Base-by-base conservation (phyloP, 495 filamentous ascomycete species). In the Chaetomium fimeti region DNA sequence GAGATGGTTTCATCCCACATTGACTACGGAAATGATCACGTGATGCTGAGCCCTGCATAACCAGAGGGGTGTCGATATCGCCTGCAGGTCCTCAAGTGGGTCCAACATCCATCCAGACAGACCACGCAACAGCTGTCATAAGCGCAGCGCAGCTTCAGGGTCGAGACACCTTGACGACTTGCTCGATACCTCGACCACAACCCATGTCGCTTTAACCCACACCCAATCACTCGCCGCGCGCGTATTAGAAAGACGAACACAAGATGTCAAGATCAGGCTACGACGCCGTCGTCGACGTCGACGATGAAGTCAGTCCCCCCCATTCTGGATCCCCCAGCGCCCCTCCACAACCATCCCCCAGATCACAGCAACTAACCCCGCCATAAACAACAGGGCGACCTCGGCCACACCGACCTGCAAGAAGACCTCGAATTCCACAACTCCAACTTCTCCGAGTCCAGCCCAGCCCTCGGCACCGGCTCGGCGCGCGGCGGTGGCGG, bases 371-470 rank as follows among this genome's bases (percentile, higher is more conserved):
- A 36, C 32, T 22, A 49, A 29, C 32, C 54, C 28, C 5, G 42
- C 55, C 25, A 13, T 38, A 9, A 61, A 36, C 53, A 27, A 48
- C 69, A 98, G 91, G 94, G 94, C 76, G 94, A 98, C 80, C 88
- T 98, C 65, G 94, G 94, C 70, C 91, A 97, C 78, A 98, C 94
- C 40, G 94, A 98, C 77, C 87, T 98, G 15, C 91, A 97, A 82
- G 93, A 96, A 74, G 95, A 98, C 80, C 92, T 98, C 67, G 95
- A 98, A 84, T 98, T 98, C 81, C 94, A 98, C 83, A 87, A 89
- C 69, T 96, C 92, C 49, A 84, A 76, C 73, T 83, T 82, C 76
- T 74, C 70, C 66, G 75, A 77, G 81, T 86, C 76, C 74, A 74
- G 82, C 65, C 80, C 83, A 61, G 83, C 80, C 68, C 77, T 74